phyloP scores from a whole-genome alignment of 2,329 filamentous ascomycete genomes.

The Ophiostoma perfectum region DNA sequence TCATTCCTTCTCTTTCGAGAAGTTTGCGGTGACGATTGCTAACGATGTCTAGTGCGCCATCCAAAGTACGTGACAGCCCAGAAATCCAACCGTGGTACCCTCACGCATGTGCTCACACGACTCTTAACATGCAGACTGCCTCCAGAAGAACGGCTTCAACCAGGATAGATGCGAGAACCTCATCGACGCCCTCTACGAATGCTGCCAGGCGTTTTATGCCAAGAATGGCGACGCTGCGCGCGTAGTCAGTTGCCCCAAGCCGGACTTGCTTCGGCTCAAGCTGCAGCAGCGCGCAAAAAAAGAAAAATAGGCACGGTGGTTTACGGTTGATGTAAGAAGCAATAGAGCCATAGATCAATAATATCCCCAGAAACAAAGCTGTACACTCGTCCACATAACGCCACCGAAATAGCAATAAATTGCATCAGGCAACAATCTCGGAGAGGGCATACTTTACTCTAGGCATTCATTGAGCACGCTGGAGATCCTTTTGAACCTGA shows the following conservation, averaged over 20 bases:
- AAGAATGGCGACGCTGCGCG: constrained; percentile 69
- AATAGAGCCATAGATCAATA: neutral
- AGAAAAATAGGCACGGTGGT: neutral
- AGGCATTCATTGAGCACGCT: constrained; percentile 98
- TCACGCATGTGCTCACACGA: constrained; percentile 22
- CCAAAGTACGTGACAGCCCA: constrained; percentile 55
- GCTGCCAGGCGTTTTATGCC: constrained; percentile 84
- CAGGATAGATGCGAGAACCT: constrained; percentile 74
- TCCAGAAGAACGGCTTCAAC: constrained; percentile 77
- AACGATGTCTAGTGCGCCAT: constrained; percentile 65
- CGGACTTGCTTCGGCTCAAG: constrained; percentile 72
- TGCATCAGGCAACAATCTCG: constrained; percentile 59
- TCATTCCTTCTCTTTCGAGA: neutral
- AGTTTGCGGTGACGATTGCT: neutral
- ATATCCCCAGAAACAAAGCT: constrained; percentile 26
- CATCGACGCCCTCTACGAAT: constrained; percentile 85
- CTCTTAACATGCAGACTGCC: constrained; percentile 56
- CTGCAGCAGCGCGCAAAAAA: constrained; percentile 62
- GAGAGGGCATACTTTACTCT: constrained; percentile 67
- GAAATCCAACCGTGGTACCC: neutral
- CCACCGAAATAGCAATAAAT: constrained; percentile 36
- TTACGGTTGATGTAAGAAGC: neutral
- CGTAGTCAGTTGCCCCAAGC: constrained; percentile 80
- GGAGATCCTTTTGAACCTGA: constrained; percentile 76
- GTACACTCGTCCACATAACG: constrained; percentile 39